Evolutionary conservation across 352 stramenopile genomes (phyloP).

Genomic region (Phytophthora fragariaefolia): DNA sequence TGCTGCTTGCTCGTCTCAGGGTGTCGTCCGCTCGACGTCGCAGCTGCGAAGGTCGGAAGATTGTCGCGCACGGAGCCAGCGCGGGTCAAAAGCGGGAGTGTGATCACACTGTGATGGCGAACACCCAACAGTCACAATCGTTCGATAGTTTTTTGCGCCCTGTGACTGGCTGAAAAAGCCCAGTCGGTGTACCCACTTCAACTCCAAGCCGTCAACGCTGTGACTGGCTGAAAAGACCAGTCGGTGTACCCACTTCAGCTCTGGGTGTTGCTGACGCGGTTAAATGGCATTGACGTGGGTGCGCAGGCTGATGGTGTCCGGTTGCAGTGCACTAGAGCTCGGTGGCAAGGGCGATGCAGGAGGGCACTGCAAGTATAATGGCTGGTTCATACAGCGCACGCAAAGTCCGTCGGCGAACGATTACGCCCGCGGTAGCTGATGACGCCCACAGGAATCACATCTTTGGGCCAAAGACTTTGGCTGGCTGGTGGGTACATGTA

Average conservation of each 20-base stretch:
- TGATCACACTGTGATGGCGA: no score
- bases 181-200: background rate
- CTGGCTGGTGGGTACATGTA: background rate
- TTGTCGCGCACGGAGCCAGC: slow-evolving; percentile 1
- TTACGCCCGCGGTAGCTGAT: slow-evolving; percentile 4
- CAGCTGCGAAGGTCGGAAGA: slow-evolving; percentile 5
- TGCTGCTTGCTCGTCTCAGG: slow-evolving; percentile 3
- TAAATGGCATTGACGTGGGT: no score
- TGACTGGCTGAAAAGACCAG: background rate
- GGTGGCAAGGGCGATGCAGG: no score
- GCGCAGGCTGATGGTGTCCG: background rate
- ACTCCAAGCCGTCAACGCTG: no score
- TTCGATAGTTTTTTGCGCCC: background rate
- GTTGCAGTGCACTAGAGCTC: background rate
- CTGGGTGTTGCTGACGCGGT: no score
- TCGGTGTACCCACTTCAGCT: background rate
- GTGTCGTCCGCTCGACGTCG: background rate
- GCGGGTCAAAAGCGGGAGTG: background rate
- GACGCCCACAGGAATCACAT: slow-evolving; percentile 2
- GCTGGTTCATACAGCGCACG: background rate
- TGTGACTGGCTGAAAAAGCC: background rate
- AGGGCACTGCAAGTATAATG: no score
- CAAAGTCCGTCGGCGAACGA: background rate
- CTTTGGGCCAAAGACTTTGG: background rate
- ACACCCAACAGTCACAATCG: no score